Conservation (phyloP, 1,284 basidiomycete genomes). For the Cutaneotrichosporon dermatis region DNA sequence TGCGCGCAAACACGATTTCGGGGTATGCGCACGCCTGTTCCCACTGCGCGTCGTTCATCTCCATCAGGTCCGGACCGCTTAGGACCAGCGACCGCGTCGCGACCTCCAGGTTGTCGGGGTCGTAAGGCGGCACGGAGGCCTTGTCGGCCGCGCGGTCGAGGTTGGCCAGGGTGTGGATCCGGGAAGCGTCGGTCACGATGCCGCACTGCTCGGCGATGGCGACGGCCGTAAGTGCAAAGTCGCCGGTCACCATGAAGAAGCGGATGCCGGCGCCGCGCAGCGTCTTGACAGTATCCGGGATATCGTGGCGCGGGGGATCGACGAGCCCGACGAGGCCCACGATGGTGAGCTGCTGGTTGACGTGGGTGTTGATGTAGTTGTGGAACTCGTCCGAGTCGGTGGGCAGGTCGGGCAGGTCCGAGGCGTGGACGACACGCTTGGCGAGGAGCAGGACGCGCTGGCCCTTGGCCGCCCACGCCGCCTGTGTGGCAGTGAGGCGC, state of each 20-base stretch:
- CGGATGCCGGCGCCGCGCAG: slow-evolving; percentile 61
- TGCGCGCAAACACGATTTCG: slow-evolving; percentile 69
- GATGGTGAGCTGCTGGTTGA: slow-evolving; percentile 53
- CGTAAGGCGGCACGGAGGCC: slow-evolving; percentile 20
- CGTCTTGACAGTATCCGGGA: slow-evolving; percentile 53
- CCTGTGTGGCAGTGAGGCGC: slow-evolving; percentile 51
- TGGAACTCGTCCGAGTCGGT: slow-evolving; percentile 47
- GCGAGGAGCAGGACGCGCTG: slow-evolving; percentile 59
- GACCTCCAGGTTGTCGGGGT: slow-evolving; percentile 18
- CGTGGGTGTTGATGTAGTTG: slow-evolving; percentile 35
- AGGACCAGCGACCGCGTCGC: slow-evolving; percentile 50
- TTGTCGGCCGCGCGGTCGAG: slow-evolving; percentile 36
- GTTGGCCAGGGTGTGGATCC: slow-evolving; percentile 39
- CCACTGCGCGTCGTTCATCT: slow-evolving; percentile 54
- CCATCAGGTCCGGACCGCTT: slow-evolving; percentile 56
- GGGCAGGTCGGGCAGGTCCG: slow-evolving; percentile 22
- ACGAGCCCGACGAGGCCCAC: slow-evolving; percentile 63
- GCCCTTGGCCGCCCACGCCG: slow-evolving; percentile 57
- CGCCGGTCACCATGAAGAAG: slow-evolving; percentile 67
- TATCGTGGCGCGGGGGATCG: slow-evolving; percentile 62
- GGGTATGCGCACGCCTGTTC: slow-evolving; percentile 56
- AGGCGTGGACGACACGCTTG: slow-evolving; percentile 38
- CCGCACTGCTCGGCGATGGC: slow-evolving; percentile 62
- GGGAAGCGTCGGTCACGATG: slow-evolving; percentile 52
- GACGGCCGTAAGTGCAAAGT: slow-evolving; percentile 52